Percentiles rank a stretch among this genome's conserved stretches.
Evolutionary conservation across 1,284 basidiomycete genomes (phyloP).

Genomic region (Polyporus tsugae): DNA sequence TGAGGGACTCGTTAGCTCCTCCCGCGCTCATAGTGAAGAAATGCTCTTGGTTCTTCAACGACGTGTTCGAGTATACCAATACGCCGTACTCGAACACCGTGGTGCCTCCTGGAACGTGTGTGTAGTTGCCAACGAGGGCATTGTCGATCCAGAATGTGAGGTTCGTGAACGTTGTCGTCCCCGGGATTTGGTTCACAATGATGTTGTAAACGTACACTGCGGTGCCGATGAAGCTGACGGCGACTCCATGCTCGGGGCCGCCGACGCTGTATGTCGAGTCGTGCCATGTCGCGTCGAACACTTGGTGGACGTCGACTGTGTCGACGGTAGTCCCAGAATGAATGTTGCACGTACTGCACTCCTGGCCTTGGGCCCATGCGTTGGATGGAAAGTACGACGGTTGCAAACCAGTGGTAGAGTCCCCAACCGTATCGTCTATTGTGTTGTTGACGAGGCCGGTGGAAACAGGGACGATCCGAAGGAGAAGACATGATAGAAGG

Average conservation of each 20-base stretch:
- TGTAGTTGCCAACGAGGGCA: slow-evolving; percentile 10
- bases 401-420: slow-evolving; percentile 1
- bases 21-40: slow-evolving; percentile 14
- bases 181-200: slow-evolving; percentile 12
- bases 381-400: slow-evolving; percentile 15
- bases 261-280: slow-evolving; percentile 22
- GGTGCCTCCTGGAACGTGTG: slow-evolving; percentile 3
- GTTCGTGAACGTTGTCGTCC: slow-evolving; percentile 19
- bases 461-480: background rate
- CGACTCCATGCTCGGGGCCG: background rate
- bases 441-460: slow-evolving; percentile 18
- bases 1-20: slow-evolving; percentile 18
- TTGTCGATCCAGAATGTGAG: slow-evolving; percentile 21
- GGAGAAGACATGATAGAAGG: background rate
- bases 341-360: slow-evolving; percentile 19
- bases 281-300: slow-evolving; percentile 25
- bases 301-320: slow-evolving; percentile 1
- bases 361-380: slow-evolving; percentile 19
- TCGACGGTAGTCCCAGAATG: background rate
- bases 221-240: slow-evolving; percentile 13
- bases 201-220: slow-evolving; percentile 29
- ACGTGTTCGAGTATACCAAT: slow-evolving; percentile 39
- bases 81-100: slow-evolving; percentile 36
- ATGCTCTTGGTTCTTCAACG: slow-evolving; percentile 10
- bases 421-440: slow-evolving; percentile 26